A percentile compares a stretch with the other conserved stretches of the same genome.
phyloP scores from a whole-genome alignment of 371 early-diverging fungal species.

The Umbelopsis sp. region DNA sequence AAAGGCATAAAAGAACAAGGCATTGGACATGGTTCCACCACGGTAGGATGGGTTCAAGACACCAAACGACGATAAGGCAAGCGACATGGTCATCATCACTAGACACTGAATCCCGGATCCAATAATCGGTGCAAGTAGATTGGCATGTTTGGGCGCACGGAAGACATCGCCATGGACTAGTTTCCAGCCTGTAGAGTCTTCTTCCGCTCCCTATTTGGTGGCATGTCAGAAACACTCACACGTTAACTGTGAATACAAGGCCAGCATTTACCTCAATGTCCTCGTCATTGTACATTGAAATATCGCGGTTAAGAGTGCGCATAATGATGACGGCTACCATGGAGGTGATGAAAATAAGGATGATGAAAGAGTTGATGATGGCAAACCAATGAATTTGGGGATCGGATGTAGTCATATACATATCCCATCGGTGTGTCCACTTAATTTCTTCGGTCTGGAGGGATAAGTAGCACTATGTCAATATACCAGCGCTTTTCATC shows the following conservation, averaged over 20 bases:
- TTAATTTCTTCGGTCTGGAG: constrained; percentile 41
- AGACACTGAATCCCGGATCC: constrained; percentile 84
- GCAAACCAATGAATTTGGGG: constrained; percentile 61
- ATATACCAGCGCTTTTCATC: background rate
- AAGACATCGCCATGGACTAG: constrained; percentile 89
- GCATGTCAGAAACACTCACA: background rate
- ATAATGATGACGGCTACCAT: constrained; percentile 89
- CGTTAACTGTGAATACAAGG: background rate
- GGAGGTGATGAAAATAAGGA: constrained; percentile 76
- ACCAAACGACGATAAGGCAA: constrained; percentile 76
- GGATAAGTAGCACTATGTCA: background rate
- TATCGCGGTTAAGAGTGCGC: constrained; percentile 84
- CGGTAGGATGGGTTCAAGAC: constrained; percentile 82
- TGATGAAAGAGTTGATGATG: constrained; percentile 77
- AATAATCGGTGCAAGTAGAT: constrained; percentile 70
- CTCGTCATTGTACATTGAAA: constrained; percentile 77
- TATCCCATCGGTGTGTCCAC: constrained; percentile 63
- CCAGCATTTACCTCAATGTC: constrained; percentile 52
- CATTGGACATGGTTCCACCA: constrained; percentile 72
- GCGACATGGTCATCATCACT: constrained; percentile 50
- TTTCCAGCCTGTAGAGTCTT: constrained; percentile 91
- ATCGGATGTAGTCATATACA: constrained; percentile 46
- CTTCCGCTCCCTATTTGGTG: constrained; percentile 60
- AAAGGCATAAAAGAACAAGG: constrained; percentile 72
- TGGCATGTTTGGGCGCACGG: constrained; percentile 64